Evolutionary conservation across 768 basidiomycete species (phyloP), one percentile per base, ranked within the genome.

Genomic region (Leccinellum albellum): DNA sequence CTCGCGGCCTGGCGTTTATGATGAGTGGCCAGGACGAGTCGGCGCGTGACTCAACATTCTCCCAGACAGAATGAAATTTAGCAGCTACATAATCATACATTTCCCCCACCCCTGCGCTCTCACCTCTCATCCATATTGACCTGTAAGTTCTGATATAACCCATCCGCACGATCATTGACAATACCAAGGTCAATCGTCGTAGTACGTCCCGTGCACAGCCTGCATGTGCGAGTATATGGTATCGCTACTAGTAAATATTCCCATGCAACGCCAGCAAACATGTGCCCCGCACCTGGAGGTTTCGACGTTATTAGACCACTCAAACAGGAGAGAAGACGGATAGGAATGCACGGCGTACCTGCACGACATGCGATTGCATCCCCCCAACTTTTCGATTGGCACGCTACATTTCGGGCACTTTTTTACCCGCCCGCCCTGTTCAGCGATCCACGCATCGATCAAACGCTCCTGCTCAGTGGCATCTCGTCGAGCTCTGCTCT

Each of bases 351-450:
- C 10, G 10, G 28, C 68, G 15, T 53, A 70, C 69, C 42, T 73
- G 70, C 90, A 92, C 15, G 79, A 82, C 78, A 92, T 84, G 69
- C 92, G 90, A 70, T 91, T 88, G 65, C 90, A 92, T 1, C 90
- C 90, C 54, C 82, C 85, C 15, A 70, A 62, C 50, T 85, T 83
- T 72, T 91, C 87, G 57, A 92, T 90, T 15, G 76, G 75, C 17
- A 84, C 79, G 46, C 78, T 78, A 70, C 90, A 92, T 3, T 77
- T 78, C 0, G 90, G 90, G 61, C 90, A 92, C 31, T 76, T 75
- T 72, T 89, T 89, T 50, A 90, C 87, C 56, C 84, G 61, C 23
- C 69, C 69, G 0, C 55, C 82, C 63, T 87, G 82, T 21, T 71
- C 67, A 52, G 70, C 73, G 52, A 80, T 79, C 90, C 90, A 92